Conservation (phyloP, 2,329 filamentous ascomycete genomes). For the Xylariomycetidae sp. region DNA sequence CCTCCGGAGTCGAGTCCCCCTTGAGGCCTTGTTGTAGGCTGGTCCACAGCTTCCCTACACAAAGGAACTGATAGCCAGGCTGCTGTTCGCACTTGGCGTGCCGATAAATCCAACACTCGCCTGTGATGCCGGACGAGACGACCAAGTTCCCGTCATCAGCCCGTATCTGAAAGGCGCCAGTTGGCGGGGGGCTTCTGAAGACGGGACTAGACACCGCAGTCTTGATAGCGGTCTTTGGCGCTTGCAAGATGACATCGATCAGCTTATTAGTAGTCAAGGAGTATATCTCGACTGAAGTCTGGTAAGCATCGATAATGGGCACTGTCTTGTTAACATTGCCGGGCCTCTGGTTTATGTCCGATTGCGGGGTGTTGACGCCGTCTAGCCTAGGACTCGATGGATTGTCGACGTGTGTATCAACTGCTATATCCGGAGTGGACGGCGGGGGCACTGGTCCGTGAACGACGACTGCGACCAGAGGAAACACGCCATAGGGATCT, state of each 20-base stretch:
- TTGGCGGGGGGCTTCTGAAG: constrained; percentile 62
- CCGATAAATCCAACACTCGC: constrained; percentile 77
- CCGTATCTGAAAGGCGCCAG: constrained; percentile 67
- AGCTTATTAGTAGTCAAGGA: constrained; percentile 70
- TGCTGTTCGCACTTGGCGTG: constrained; percentile 40
- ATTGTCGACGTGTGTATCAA: constrained; percentile 32
- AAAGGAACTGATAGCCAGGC: constrained; percentile 45
- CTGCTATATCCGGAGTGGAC: constrained; percentile 27
- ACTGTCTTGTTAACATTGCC: constrained; percentile 28
- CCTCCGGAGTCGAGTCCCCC: constrained; percentile 41
- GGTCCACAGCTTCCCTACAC: constrained; percentile 90
- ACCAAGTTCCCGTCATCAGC: constrained; percentile 66
- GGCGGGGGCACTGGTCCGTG: constrained; percentile 65
- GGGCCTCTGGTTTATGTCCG: constrained; percentile 33
- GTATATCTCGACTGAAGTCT: constrained; percentile 85
- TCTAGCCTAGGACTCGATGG: constrained; percentile 35
- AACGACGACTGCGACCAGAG: constrained; percentile 71
- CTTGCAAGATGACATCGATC: constrained; percentile 67
- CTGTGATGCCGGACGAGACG: constrained; percentile 74
- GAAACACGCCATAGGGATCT: constrained; percentile 53
- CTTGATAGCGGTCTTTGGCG: constrained; percentile 55
- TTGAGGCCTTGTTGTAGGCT: constrained; percentile 60
- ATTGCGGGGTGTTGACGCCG: constrained; percentile 35
- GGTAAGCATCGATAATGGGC: constrained; percentile 56
- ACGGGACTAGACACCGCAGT: constrained; percentile 54